phyloP scores from a whole-genome alignment of 192 early-diverging fungal genomes.

The Coemansia biformis region DNA sequence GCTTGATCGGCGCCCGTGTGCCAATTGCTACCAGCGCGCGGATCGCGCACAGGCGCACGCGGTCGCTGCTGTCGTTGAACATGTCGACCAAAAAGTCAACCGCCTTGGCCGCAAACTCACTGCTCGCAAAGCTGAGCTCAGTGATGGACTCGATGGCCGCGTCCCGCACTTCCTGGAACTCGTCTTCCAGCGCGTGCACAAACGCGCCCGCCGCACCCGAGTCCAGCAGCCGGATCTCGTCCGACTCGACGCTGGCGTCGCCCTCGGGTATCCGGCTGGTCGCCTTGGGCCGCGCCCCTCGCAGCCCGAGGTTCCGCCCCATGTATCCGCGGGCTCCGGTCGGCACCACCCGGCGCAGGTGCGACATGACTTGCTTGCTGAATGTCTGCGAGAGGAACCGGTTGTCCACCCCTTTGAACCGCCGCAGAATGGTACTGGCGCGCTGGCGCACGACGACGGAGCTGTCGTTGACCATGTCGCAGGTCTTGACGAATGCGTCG shows the following conservation, averaged over 20 bases:
- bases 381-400: conserved; percentile 64
- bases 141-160: conserved; percentile 83
- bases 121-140: conserved; percentile 66
- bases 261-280: conserved; percentile 26
- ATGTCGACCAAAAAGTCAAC: conserved; percentile 88
- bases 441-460: conserved; percentile 66
- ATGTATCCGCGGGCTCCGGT: conserved; percentile 20
- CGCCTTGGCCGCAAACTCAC: conserved; percentile 65
- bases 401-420: conserved; percentile 58
- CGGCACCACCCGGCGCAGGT: conserved; percentile 44
- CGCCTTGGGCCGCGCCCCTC: conserved; percentile 9
- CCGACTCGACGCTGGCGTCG: conserved; percentile 62
- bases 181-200: conserved; percentile 94
- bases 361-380: conserved; percentile 74
- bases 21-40: conserved; percentile 70
- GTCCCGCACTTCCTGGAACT: conserved; percentile 80
- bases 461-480: conserved; percentile 75
- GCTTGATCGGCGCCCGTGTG: conserved; percentile 44
- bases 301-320: conserved; percentile 16
- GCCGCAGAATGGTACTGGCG: conserved; percentile 64
- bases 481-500: conserved; percentile 76
- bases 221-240: conserved; percentile 66
- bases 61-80: conserved; percentile 93
- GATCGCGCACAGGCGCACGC: conserved; percentile 77
- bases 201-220: conserved; percentile 88